Base-by-base conservation (phyloP, 2,329 filamentous ascomycete species). In the Xylariales sp. region DNA sequence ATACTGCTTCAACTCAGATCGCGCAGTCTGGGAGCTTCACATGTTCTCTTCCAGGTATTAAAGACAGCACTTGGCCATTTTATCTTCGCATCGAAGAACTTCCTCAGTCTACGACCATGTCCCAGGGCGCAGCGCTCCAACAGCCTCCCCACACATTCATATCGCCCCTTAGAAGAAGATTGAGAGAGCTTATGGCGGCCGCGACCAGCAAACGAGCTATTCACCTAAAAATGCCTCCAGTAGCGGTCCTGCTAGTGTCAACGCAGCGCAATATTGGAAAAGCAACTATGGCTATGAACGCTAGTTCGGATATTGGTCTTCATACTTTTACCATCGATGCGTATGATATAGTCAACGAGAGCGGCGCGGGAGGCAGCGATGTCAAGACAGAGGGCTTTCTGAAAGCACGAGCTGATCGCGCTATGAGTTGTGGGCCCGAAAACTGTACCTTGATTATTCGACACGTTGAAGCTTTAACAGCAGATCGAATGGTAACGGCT, bases 261-360 rank as follows among this genome's bases (percentile, higher is more conserved):
- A 97, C 93, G 1, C 96, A 99, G 79, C 89, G 96, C 52, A 93
- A 93, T 68, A 97, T 98, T 73, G 96, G 96, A 57, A 99, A 99
- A 79, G 86, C 92, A n/a, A 92, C 90, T 2, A 82, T 94, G 28
- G 93, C 93, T 0, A 85, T 84, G 1, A 87, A 89, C 50, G 94
- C 94, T 4, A 97, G 94, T 78, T 87, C 91, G 2, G 95, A 97
- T 75, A 91, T 97, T 69, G 96, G 96, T 3, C 84, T 98, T 16
- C 96, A 99, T 78, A 92, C 90, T 0, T 98, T 97, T 77, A 81
- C 88, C 0, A 92, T 99, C 60, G 94, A 98, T 78, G 92, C 93
- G 0, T 97, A 97, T 75, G 96, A 99, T 74, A 93, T 99, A 49
- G 84, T 97, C 4, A 95, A 93, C n/a, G 95, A 98, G 78, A 93